Conservation (phyloP, 2,329 filamentous ascomycete genomes). For the Clathrospora elynae region DNA sequence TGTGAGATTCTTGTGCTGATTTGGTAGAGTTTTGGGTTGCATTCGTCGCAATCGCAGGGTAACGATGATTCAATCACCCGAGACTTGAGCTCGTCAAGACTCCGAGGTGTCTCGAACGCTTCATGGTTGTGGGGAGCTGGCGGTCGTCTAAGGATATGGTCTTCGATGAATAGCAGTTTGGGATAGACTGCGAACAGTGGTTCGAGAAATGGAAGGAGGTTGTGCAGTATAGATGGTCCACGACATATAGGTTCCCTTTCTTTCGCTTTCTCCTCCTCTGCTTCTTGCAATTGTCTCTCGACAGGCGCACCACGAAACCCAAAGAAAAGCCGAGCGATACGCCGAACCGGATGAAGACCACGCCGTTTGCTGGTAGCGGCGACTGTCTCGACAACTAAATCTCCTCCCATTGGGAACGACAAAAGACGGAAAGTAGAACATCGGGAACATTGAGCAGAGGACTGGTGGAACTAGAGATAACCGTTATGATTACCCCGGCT, state of each 20-base stretch:
- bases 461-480: too few relatives aligned
- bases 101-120: slow-evolving; percentile 4
- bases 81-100: slow-evolving; percentile 6
- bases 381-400: too few relatives aligned
- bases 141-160: slow-evolving; percentile 17
- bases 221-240: slow-evolving; percentile 19
- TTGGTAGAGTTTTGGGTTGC: slow-evolving; percentile 20
- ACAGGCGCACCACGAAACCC: background rate
- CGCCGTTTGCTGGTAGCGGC: too few relatives aligned
- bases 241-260: slow-evolving; percentile 9
- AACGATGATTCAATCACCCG: slow-evolving; percentile 9
- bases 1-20: slow-evolving; percentile 12
- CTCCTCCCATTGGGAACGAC: too few relatives aligned
- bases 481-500: too few relatives aligned
- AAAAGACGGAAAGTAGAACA: too few relatives aligned
- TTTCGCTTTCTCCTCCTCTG: slow-evolving; percentile 1
- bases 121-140: background rate
- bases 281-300: background rate
- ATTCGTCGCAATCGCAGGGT: slow-evolving; percentile 21
- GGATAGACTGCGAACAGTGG: slow-evolving; percentile 21
- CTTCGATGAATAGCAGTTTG: slow-evolving; percentile 19
- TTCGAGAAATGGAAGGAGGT: slow-evolving; percentile 21
- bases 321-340: slow-evolving; percentile 12
- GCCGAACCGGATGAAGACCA: slow-evolving; percentile 13
- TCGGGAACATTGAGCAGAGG: too few relatives aligned